Conservation (phyloP, 1,284 basidiomycete species). For the Malassezia sp. region DNA sequence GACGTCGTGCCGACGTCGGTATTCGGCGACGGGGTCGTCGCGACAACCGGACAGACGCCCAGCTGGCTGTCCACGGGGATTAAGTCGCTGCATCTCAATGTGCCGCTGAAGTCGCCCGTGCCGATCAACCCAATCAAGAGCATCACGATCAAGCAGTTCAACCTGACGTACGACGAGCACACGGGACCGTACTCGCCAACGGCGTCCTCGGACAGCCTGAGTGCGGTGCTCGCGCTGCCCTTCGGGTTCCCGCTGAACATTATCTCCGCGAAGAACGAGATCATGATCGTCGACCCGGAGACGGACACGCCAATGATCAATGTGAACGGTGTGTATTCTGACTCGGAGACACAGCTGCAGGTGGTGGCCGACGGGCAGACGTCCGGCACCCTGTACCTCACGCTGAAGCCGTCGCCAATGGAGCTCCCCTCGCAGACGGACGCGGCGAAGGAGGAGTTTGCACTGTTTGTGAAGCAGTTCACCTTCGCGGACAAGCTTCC, state of each 20-base stretch:
- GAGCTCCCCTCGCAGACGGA: slow-evolving; percentile 53
- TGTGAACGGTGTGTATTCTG: slow-evolving; percentile 20
- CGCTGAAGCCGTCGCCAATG: slow-evolving; percentile 55
- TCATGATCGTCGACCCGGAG: slow-evolving; percentile 56
- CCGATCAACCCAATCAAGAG: slow-evolving; percentile 59
- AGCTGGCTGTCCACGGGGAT: slow-evolving; percentile 62
- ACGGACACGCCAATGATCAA: slow-evolving; percentile 53
- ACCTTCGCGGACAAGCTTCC: slow-evolving; percentile 51
- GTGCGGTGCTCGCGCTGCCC: slow-evolving; percentile 58
- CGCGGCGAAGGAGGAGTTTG: slow-evolving; percentile 40
- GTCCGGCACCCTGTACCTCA: slow-evolving; percentile 58
- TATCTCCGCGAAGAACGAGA: slow-evolving; percentile 55
- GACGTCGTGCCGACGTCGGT: slow-evolving; percentile 56
- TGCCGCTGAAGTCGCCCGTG: slow-evolving; percentile 54
- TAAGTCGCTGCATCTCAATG: slow-evolving; percentile 54
- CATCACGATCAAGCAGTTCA: slow-evolving; percentile 59
- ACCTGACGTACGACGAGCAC: slow-evolving; percentile 54
- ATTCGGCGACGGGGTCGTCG: slow-evolving; percentile 52
- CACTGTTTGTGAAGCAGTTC: slow-evolving; percentile 44
- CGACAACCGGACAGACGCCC: slow-evolving; percentile 51
- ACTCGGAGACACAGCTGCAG: slow-evolving; percentile 20
- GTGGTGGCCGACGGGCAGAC: slow-evolving; percentile 52
- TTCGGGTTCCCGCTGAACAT: slow-evolving; percentile 66
- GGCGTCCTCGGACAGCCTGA: slow-evolving; percentile 55
- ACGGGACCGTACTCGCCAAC: slow-evolving; percentile 55